Evolutionary conservation across 805 yeast genomes (phyloP), one percentile per base, ranked within the genome.

Genomic region (Priceomyces haplophilus): DNA sequence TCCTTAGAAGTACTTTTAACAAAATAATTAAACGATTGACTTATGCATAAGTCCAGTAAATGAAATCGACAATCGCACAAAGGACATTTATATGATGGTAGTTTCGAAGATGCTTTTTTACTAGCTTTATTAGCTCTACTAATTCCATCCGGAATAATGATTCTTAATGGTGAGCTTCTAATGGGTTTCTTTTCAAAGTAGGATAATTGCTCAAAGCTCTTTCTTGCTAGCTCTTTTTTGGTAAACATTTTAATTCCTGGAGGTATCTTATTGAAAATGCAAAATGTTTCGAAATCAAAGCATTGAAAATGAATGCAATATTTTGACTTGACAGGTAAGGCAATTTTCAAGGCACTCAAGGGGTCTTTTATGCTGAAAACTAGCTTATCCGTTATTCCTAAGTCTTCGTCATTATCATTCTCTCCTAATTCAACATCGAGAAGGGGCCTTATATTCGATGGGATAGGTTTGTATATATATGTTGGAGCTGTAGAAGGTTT

Each of bases 261-360:
- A 11, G 68, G 61, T 4, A 71, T 57, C 21, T 56, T 63, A 46
- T 69, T 64, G 46, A 68, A 68, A 13, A 58, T 41, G 48, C 75
- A 71, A 41, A 71, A 71, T 31, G 53, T 67, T 10, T 68, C 67
- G 40, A 61, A 67, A 44, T 71, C 76, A 52, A 71, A 71, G 50
- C 75, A 70, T 53, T 68, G 75, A 47, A 70, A 69, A 47, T 71
- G 76, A 23, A 49, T 49, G 47, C 76, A 71, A 0, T 45, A 42
- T 7, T 50, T 46, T 4, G 74, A 61, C 50, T 69, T 71, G 7
- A 71, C 65, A 2, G 76, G 76, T 7, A 71, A 52, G 32, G 52
- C 47, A 30, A 71, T 70, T 42, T 59, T 67, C 27, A 66, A 59
- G 18, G 66, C 67, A 21, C 64, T 56, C n/a, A 67, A 50, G 3